Evolutionary conservation across 305 asterid species (phyloP), one percentile per base, ranked within the genome.

Genomic region (Fraxinus sp.): DNA sequence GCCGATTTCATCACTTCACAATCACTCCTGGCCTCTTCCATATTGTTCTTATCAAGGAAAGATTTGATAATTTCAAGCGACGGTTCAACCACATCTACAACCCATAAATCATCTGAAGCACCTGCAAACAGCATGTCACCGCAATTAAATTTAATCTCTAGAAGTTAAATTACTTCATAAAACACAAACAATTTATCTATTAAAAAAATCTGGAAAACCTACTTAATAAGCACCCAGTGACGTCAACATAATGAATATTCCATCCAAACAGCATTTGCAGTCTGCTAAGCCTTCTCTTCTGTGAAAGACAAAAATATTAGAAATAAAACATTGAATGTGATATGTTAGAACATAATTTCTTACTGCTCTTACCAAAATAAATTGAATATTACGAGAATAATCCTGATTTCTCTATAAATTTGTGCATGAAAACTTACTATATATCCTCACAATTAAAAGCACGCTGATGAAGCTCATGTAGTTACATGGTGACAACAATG

Each of bases 181-280:
- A 59, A 77, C 22, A 33, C 28, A 77, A 64, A 14, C 80, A 32
- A 33, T 71, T 71, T 41, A 28, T 7, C 43, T 78, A 84, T 37
- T 71, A 26, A 78, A 16, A 18, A 30, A 16, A 59, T 75, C 55
- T 0, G 52, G 52, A 76, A 70, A 59, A 83, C 88, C 4, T 91
- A 94, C 99, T 68, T 35, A 68, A 80, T 68, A 96, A 20, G 86
- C 95, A 86, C 68, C 89, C 86, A 64, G 98, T 93, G 84, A 92
- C 93, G 76, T 96, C 98, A 35, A 35, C 37, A 5, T 78, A 89
- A 84, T 91, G 91, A 83, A 96, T 91, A 79, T 82, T 82, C 99
- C 99, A 96, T 28, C 97, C 98, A 79, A 91, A 94, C 82, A 93
- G 86, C 90, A 87, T 84, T 84, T 93, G 92, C 84, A 96, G 94